Base-by-base conservation (phyloP, 371 early-diverging fungal species). In the Mucor saturninus region DNA sequence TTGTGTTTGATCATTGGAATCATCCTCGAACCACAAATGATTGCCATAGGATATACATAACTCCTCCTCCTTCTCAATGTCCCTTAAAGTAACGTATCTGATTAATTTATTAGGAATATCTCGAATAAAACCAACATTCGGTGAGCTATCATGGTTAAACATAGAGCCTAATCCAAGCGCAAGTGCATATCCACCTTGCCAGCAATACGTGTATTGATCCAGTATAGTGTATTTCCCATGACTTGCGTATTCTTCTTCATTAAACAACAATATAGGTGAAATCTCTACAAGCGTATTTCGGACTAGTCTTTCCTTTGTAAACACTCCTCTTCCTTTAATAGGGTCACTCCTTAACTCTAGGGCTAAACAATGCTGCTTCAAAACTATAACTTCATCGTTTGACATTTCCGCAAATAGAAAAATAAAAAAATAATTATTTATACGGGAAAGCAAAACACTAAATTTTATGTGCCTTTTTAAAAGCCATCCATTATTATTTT, bases 161-260 rank as follows among this genome's bases (percentile, higher is more conserved):
- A 88, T 85, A 50, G 87, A 85, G 2, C 89, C 90, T 15, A 90
- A 75, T 2, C 90, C 90, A 31, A 90, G 76, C 0, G 90, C 89
- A 14, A 90, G 73, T 4, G 86, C 89, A 75, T 72, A 86, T 4
- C 85, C 83, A n/a, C 77, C 83, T 50, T 67, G 71, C 90, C 90
- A 90, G 31, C 83, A 79, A 61, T 89, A 90, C 0, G 90, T 90
- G 56, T 90, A 90, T 54, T 89, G 81, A 60, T 89, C 90, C 10
- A 88, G 65, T 8, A 79, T 65, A 0, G 90, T 89, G 66, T 79
- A 68, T 54, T 79, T 77, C 2, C 90, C 90, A 65, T 89, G 84
- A 5, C 37, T 60, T n/a, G 66, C 59, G 56, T 89, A 89, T 59
- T 89, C 89, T 9, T 77, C 69, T 1, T 73, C 67, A 21, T 73